Conservation (phyloP, 169 alveolate genomes). For the Plasmodium relictum region DNA sequence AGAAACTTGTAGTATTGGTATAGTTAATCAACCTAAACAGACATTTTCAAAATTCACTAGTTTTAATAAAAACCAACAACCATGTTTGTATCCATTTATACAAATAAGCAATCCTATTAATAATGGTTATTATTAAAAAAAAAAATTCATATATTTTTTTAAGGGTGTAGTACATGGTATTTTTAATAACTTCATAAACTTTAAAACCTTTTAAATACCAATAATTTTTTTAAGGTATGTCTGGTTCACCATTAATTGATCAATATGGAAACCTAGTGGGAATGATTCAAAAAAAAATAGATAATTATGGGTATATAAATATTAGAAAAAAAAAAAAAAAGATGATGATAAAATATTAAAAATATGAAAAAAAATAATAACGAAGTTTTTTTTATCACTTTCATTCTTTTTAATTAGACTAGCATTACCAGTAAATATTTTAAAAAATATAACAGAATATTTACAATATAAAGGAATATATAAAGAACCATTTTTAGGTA, state of each 20-base stretch:
- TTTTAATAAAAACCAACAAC: slow-evolving; percentile 29
- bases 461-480: slow-evolving; percentile 52
- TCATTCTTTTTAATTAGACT: slow-evolving; percentile 8
- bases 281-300: slow-evolving; percentile 73
- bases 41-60: slow-evolving; percentile 45
- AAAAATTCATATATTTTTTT: neutral
- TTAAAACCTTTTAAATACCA: neutral
- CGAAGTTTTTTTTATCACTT: neutral
- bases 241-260: slow-evolving; percentile 68
- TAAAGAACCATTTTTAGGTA: slow-evolving; percentile 66
- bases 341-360: neutral
- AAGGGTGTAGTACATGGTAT: neutral
- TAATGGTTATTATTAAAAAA: slow-evolving; percentile 37
- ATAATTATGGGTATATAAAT: slow-evolving; percentile 58
- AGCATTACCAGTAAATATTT: slow-evolving; percentile 55
- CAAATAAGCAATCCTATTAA: slow-evolving; percentile 75
- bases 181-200: neutral
- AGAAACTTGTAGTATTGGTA: slow-evolving; percentile 52
- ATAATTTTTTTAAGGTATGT: slow-evolving; percentile 58
- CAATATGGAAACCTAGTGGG: slow-evolving; percentile 64
- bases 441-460: slow-evolving; percentile 43
- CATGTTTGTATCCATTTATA: slow-evolving; percentile 53
- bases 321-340: neutral
- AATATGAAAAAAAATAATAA: neutral
- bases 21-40: slow-evolving; percentile 70